phyloP scores from a whole-genome alignment of 2,329 filamentous ascomycete species.

The Talaromyces sp. region DNA sequence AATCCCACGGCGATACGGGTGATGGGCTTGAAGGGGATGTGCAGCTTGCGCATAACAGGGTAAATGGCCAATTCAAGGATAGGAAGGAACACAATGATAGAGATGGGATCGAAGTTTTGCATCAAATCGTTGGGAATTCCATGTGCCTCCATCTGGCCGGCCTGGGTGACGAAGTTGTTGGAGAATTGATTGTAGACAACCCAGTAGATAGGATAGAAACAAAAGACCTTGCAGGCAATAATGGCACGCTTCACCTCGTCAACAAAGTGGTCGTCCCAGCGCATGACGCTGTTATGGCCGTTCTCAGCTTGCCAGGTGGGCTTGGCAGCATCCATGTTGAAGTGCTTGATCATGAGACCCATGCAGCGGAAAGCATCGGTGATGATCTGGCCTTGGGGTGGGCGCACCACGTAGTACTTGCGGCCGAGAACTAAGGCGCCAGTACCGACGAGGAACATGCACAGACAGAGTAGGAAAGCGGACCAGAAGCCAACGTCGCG shows the following conservation, averaged over 20 bases:
- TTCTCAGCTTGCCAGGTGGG: slow-evolving; percentile 58
- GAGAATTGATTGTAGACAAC: slow-evolving; percentile 62
- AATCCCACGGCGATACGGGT: slow-evolving; percentile 72
- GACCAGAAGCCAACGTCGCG: slow-evolving; percentile 62
- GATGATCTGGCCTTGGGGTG: slow-evolving; percentile 60
- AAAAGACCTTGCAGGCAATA: slow-evolving; percentile 65
- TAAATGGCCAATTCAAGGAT: slow-evolving; percentile 67
- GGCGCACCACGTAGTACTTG: slow-evolving; percentile 44
- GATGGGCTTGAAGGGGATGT: slow-evolving; percentile 67
- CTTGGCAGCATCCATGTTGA: slow-evolving; percentile 60
- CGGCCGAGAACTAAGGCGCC: slow-evolving; percentile 48
- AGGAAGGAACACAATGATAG: slow-evolving; percentile 71
- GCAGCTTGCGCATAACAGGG: slow-evolving; percentile 59
- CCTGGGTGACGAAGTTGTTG: slow-evolving; percentile 40
- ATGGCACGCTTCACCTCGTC: slow-evolving; percentile 66
- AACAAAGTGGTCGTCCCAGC: slow-evolving; percentile 67
- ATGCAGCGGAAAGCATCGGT: slow-evolving; percentile 61
- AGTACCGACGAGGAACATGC: slow-evolving; percentile 60
- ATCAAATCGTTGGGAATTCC: slow-evolving; percentile 75
- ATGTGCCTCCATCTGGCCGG: slow-evolving; percentile 57
- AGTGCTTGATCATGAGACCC: slow-evolving; percentile 49
- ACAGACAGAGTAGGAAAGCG: slow-evolving; percentile 59
- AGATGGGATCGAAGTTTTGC: slow-evolving; percentile 70
- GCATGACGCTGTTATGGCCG: slow-evolving; percentile 38
- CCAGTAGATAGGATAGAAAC: slow-evolving; percentile 48